Percentiles rank a stretch among this genome's conserved stretches.
Evolutionary conservation across 2,329 filamentous ascomycete species (phyloP).

Genomic region (Nemania abortiva): DNA sequence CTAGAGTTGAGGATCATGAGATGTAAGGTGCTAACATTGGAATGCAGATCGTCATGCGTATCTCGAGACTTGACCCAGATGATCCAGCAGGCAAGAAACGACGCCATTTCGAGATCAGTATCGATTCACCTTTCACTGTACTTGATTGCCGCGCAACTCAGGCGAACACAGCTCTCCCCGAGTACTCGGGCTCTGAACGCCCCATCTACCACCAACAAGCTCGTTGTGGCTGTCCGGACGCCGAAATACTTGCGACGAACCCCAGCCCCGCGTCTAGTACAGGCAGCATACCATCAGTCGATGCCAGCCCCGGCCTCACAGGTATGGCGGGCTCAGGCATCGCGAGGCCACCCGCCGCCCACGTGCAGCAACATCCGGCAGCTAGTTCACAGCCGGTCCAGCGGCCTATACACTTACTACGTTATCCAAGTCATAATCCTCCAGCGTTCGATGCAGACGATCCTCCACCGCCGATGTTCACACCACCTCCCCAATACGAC

Average conservation of each 20-base stretch:
- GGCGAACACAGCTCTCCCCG: slow-evolving; percentile 86
- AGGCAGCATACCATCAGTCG: slow-evolving; percentile 59
- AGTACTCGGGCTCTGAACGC: slow-evolving; percentile 72
- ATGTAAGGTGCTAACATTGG: background rate
- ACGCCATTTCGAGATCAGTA: slow-evolving; percentile 94
- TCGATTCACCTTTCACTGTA: slow-evolving; percentile 94
- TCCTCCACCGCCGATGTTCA: slow-evolving; percentile 75
- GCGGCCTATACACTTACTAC: slow-evolving; percentile 82
- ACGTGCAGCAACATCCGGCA: slow-evolving; percentile 57
- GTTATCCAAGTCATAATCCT: slow-evolving; percentile 87
- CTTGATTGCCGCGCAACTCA: slow-evolving; percentile 94
- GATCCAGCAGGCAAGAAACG: slow-evolving; percentile 79
- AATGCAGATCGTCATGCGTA: slow-evolving; percentile 85
- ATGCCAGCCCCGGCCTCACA: slow-evolving; percentile 43
- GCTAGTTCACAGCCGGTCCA: slow-evolving; percentile 46
- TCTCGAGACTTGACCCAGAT: slow-evolving; percentile 84
- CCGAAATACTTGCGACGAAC: slow-evolving; percentile 61
- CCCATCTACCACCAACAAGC: slow-evolving; percentile 63
- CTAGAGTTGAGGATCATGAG: background rate
- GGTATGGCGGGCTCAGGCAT: slow-evolving; percentile 49
- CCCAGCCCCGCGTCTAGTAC: slow-evolving; percentile 76
- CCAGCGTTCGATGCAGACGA: slow-evolving; percentile 87
- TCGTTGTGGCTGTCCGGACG: slow-evolving; percentile 68
- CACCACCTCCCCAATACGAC: slow-evolving; percentile 88
- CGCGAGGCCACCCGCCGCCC: slow-evolving; percentile 67